Conservation (phyloP, 2,329 filamentous ascomycete genomes). For the Penicillium sp. region DNA sequence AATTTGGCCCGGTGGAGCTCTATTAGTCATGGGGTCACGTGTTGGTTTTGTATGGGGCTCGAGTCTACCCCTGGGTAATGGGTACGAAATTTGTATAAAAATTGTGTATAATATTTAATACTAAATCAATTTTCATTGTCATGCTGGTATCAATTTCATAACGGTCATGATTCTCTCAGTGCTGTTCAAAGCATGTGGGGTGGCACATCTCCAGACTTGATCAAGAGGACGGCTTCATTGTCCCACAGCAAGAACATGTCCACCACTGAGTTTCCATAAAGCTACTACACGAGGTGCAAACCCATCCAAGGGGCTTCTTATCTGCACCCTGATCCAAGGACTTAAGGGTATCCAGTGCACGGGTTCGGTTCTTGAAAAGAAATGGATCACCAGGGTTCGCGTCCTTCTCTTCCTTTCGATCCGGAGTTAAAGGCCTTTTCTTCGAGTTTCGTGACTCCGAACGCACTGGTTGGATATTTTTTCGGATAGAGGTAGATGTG, state of each 20-base stretch:
- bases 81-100: not conserved
- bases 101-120: too few relatives aligned
- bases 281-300: conserved; percentile 57
- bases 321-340: conserved; percentile 44
- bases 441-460: conserved; percentile 17
- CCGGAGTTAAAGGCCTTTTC: conserved; percentile 21
- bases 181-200: not conserved
- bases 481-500: not conserved
- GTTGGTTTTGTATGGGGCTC: not conserved
- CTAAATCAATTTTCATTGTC: not conserved
- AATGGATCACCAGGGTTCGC: conserved; percentile 17
- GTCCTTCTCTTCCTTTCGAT: conserved; percentile 8
- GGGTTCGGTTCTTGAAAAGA: conserved; percentile 32
- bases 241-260: conserved; percentile 62
- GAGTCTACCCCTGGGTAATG: not conserved
- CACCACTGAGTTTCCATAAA: conserved; percentile 67
- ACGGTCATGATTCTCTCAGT: not conserved
- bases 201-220: not conserved
- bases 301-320: conserved; percentile 57
- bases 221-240: conserved; percentile 56
- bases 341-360: conserved; percentile 40
- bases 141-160: not conserved
- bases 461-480: not conserved
- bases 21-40: conserved; percentile 20
- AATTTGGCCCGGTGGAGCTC: conserved; percentile 18